phyloP scores from a whole-genome alignment of 352 stramenopile species.

The Pythium brachiatum region DNA sequence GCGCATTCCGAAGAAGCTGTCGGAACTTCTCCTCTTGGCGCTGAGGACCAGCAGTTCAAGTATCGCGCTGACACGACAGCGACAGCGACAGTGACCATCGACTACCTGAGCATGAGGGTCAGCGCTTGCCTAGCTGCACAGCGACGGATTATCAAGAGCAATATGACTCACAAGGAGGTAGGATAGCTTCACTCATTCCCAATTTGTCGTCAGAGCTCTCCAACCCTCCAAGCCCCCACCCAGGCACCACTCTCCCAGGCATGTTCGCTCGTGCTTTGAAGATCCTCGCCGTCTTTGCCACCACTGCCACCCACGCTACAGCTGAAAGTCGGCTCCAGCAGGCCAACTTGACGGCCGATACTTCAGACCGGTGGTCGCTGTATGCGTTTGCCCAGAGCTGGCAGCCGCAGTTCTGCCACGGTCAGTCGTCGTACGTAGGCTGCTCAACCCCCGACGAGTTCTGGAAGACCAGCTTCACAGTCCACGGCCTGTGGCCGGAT shows the following conservation, averaged over 20 bases:
- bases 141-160: too few species aligned
- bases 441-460: slow-evolving; percentile 57
- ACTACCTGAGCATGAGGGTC: too few species aligned
- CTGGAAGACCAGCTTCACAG: slow-evolving; percentile 82
- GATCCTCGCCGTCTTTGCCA: background rate
- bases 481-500: slow-evolving; percentile 88
- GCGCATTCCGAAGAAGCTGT: too few species aligned
- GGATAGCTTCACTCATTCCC: background rate
- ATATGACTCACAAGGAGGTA: too few species aligned
- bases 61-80: background rate
- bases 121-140: background rate
- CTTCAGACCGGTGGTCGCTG: slow-evolving; percentile 44
- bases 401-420: slow-evolving; percentile 77
- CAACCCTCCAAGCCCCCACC: background rate
- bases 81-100: background rate
- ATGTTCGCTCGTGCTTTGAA: background rate
- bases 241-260: too few species aligned
- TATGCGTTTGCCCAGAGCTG: slow-evolving; percentile 89
- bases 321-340: background rate
- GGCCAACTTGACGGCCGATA: slow-evolving; percentile 12
- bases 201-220: background rate
- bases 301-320: too few species aligned
- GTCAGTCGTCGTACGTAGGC: slow-evolving; percentile 51
- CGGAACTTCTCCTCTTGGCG: too few species aligned
- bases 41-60: too few species aligned